phyloP scores from a whole-genome alignment of 1,284 basidiomycete species.

The Mrakiaceae sp. region DNA sequence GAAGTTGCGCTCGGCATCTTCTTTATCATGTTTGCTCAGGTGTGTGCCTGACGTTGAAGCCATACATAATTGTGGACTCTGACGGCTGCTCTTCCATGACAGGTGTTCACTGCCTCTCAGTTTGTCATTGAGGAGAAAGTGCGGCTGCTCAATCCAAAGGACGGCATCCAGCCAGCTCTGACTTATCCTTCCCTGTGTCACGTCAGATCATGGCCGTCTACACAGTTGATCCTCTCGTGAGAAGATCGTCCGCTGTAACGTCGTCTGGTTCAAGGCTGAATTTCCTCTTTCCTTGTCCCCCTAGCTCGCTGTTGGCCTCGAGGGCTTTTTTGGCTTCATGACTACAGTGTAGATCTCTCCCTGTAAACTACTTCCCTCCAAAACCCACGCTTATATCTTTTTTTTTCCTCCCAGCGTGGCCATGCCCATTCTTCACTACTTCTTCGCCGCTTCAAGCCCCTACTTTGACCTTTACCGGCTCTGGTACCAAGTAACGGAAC shows the following conservation, averaged over 20 bases:
- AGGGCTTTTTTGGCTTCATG: constrained; percentile 81
- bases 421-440: constrained; percentile 52
- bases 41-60: neutral
- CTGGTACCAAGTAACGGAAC: constrained; percentile 76
- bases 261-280: too few relatives aligned
- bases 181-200: constrained; percentile 12
- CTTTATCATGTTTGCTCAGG: constrained; percentile 75
- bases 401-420: constrained; percentile 39
- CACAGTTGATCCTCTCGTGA: constrained; percentile 67
- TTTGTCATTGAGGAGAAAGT: constrained; percentile 25
- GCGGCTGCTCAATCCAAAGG: constrained; percentile 70
- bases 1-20: constrained; percentile 52
- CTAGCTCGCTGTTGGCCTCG: constrained; percentile 74
- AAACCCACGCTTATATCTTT: too few relatives aligned
- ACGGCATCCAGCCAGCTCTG: neutral
- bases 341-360: constrained; percentile 41
- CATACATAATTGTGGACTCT: too few relatives aligned
- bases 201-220: constrained; percentile 82
- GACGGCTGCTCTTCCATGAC: too few relatives aligned
- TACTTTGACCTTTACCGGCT: constrained; percentile 72
- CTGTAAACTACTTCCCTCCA: too few relatives aligned
- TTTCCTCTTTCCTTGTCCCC: neutral
- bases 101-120: neutral
- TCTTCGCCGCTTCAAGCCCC: neutral
- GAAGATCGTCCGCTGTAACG: constrained; percentile 7